phyloP scores from a whole-genome alignment of 306 rosid genomes.

The Sophora flavescens region DNA sequence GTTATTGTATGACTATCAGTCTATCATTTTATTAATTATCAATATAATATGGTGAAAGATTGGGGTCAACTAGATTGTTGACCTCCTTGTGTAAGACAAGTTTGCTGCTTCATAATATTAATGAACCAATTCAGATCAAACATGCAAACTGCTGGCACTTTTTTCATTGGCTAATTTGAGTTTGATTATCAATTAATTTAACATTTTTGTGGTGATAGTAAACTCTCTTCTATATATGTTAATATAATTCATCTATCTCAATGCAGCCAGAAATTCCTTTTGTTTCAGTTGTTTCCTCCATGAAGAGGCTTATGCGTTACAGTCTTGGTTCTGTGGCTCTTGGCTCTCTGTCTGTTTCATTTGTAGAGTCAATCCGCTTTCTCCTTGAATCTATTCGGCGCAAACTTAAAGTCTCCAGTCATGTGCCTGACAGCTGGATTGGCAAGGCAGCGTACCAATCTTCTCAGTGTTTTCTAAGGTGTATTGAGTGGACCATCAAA shows the following conservation, averaged over 20 bases:
- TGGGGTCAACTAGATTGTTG: conserved; percentile 22
- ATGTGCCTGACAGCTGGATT: conserved; percentile 66
- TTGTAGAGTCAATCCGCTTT: conserved; percentile 87
- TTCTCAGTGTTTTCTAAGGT: conserved; percentile 63
- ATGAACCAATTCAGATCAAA: conserved; percentile 28
- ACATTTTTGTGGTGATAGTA: not conserved
- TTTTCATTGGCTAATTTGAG: conserved; percentile 1
- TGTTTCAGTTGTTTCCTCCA: conserved; percentile 84
- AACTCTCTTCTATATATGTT: conserved; percentile 26
- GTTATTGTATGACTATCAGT: not conserved
- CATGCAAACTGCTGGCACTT: conserved; percentile 10
- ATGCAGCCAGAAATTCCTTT: conserved; percentile 93
- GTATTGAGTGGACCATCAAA: conserved; percentile 86
- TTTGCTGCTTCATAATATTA: not conserved
- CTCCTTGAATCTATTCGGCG: conserved; percentile 91
- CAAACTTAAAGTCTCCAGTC: conserved; percentile 70
- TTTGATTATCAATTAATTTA: conserved; percentile 11
- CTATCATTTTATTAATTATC: conserved; percentile 8
- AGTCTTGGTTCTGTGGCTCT: conserved; percentile 95
- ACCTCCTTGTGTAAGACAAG: conserved; percentile 17
- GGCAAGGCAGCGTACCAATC: conserved; percentile 66
- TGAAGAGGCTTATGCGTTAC: conserved; percentile 79
- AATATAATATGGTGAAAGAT: conserved; percentile 5
- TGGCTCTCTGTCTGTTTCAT: conserved; percentile 85
- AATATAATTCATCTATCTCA: conserved; percentile 39